Evolutionary conservation across 2,329 filamentous ascomycete species (phyloP).

Genomic region (Colletotrichum sp.): DNA sequence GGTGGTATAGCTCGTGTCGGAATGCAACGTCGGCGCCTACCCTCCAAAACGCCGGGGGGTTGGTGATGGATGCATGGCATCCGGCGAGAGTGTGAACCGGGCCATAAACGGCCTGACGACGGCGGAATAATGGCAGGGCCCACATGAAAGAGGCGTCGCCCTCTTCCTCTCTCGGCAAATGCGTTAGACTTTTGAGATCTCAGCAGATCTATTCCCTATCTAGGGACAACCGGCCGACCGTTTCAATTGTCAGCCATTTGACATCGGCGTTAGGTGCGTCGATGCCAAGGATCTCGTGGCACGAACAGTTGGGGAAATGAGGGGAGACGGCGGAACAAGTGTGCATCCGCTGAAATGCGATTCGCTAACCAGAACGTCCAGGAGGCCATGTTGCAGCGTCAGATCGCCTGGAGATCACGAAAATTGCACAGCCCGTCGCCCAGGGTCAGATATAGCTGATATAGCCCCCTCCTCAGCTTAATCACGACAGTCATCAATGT

Average conservation of each 20-base stretch:
- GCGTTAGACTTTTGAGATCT: background rate
- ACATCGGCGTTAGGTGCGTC: constrained; percentile 5
- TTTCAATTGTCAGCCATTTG: constrained; percentile 17
- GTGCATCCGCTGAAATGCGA: background rate
- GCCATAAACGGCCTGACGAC: background rate
- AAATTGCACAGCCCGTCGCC: background rate
- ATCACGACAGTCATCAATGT: background rate
- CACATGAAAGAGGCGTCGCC: background rate
- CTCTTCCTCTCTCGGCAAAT: background rate
- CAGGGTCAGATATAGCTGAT: background rate
- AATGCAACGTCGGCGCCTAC: background rate
- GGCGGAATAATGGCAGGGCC: background rate
- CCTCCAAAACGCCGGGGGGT: background rate
- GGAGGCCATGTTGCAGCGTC: constrained; percentile 6
- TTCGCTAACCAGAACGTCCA: background rate
- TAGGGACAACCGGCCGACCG: background rate
- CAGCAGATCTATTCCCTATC: background rate
- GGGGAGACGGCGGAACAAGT: background rate
- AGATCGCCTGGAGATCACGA: constrained; percentile 6
- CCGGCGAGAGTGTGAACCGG: background rate
- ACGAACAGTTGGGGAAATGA: constrained; percentile 11
- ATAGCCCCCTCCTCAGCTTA: background rate
- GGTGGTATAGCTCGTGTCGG: background rate
- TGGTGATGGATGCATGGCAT: background rate
- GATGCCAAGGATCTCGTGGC: constrained; percentile 1